Evolutionary conservation across 2,329 filamentous ascomycete genomes (phyloP).

Genomic region (Verticillium nonalfalfae): DNA sequence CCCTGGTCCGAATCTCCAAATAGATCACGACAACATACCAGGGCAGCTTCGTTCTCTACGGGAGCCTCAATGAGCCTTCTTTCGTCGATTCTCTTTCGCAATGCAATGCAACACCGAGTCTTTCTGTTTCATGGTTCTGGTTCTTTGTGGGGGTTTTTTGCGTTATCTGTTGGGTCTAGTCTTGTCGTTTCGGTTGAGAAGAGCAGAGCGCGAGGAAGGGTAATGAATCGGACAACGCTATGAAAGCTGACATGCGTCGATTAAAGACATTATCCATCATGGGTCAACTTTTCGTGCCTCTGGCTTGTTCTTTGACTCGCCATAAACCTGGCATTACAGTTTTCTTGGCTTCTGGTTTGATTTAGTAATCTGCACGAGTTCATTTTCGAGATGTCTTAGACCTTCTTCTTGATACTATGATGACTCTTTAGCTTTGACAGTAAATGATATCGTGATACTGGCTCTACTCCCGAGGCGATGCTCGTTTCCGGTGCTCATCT

Average conservation of each 20-base stretch:
- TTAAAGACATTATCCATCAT: background rate
- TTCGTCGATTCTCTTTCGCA: background rate
- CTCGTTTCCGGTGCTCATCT: too few relatives aligned
- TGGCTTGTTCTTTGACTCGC: too few relatives aligned
- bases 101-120: background rate
- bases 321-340: too few relatives aligned
- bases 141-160: slow-evolving; percentile 3
- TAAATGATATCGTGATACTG: too few relatives aligned
- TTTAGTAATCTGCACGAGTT: too few relatives aligned
- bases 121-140: background rate
- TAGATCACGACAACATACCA: slow-evolving; percentile 6
- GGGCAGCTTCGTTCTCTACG: background rate
- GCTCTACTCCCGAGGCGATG: too few relatives aligned
- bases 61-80: background rate
- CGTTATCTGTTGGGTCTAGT: background rate
- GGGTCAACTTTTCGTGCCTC: too few relatives aligned
- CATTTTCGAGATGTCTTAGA: too few relatives aligned
- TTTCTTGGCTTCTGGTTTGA: too few relatives aligned
- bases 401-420: too few relatives aligned
- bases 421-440: too few relatives aligned
- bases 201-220: background rate
- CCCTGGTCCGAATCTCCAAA: background rate
- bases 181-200: background rate
- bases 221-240: background rate
- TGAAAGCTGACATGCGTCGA: background rate